phyloP scores from a whole-genome alignment of 2,329 filamentous ascomycete genomes.

The Xylariales sp. region DNA sequence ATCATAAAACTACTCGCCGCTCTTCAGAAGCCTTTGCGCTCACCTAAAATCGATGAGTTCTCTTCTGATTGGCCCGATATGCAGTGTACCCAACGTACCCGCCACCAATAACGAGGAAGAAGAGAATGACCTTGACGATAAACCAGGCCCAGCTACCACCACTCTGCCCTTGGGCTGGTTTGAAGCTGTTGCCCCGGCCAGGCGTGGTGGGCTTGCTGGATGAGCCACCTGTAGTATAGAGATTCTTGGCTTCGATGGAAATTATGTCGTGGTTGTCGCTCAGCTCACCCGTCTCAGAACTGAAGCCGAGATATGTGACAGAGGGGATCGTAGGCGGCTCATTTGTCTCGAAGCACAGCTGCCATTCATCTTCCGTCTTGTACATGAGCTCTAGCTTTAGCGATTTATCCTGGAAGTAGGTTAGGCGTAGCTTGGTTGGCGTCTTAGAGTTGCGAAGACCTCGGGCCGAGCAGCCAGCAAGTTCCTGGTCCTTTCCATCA shows the following conservation, averaged over 20 bases:
- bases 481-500: slow-evolving; percentile 92
- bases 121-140: slow-evolving; percentile 84
- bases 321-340: slow-evolving; percentile 81
- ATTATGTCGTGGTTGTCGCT: slow-evolving; percentile 98
- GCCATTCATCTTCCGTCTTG: slow-evolving; percentile 90
- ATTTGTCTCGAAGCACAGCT: slow-evolving; percentile 83
- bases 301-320: slow-evolving; percentile 80
- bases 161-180: slow-evolving; percentile 52
- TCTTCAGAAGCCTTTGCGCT: slow-evolving; percentile 10
- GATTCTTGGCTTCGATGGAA: slow-evolving; percentile 84
- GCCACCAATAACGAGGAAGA: slow-evolving; percentile 76
- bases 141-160: slow-evolving; percentile 70
- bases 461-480: slow-evolving; percentile 93
- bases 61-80: slow-evolving; percentile 76
- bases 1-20: slow-evolving; percentile 12
- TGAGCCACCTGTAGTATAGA: slow-evolving; percentile 75
- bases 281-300: slow-evolving; percentile 93
- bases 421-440: slow-evolving; percentile 87
- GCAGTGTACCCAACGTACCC: slow-evolving; percentile 88
- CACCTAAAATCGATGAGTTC: slow-evolving; percentile 66
- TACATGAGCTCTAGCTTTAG: slow-evolving; percentile 94
- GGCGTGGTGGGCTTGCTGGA: slow-evolving; percentile 53
- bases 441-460: slow-evolving; percentile 84
- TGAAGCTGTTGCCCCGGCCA: slow-evolving; percentile 51
- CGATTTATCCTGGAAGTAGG: slow-evolving; percentile 96